Conservation (phyloP, 805 yeast genomes). For the Candida endomychidarum region DNA sequence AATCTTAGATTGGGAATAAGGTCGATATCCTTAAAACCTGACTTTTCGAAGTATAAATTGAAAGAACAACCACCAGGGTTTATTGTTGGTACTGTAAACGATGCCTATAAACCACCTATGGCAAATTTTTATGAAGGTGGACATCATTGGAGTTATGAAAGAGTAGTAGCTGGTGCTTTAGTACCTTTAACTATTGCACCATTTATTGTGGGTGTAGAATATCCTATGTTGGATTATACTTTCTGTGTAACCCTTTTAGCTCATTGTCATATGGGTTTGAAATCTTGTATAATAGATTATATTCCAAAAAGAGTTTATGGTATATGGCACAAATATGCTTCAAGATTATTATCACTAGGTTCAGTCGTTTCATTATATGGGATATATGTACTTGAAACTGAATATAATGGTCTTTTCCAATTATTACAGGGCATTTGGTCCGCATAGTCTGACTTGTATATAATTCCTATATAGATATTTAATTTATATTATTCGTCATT, state of each 20-base stretch:
- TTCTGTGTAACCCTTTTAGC: constrained; percentile 65
- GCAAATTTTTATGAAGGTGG: constrained; percentile 73
- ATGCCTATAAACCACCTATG: constrained; percentile 71
- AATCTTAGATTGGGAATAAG: constrained; percentile 11
- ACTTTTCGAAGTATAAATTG: constrained; percentile 48
- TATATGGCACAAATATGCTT: constrained; percentile 65
- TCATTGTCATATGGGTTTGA: constrained; percentile 85
- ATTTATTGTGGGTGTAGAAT: constrained; percentile 67
- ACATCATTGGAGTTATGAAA: constrained; percentile 92
- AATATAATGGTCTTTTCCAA: constrained; percentile 74
- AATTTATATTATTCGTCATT: neutral
- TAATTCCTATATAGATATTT: constrained; percentile 1
- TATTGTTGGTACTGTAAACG: constrained; percentile 91
- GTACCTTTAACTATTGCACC: constrained; percentile 80
- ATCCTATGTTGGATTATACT: constrained; percentile 70
- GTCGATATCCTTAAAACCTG: constrained; percentile 35
- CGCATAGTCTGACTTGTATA: constrained; percentile 3
- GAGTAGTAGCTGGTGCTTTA: constrained; percentile 63
- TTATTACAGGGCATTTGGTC: constrained; percentile 64
- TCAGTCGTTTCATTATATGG: constrained; percentile 73
- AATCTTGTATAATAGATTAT: constrained; percentile 90
- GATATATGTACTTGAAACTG: constrained; percentile 76
- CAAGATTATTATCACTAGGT: constrained; percentile 69
- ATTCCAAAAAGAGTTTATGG: constrained; percentile 88
- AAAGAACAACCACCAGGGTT: constrained; percentile 87